Base-by-base conservation (phyloP, 1,284 basidiomycete genomes). In the Meira nashicola region DNA sequence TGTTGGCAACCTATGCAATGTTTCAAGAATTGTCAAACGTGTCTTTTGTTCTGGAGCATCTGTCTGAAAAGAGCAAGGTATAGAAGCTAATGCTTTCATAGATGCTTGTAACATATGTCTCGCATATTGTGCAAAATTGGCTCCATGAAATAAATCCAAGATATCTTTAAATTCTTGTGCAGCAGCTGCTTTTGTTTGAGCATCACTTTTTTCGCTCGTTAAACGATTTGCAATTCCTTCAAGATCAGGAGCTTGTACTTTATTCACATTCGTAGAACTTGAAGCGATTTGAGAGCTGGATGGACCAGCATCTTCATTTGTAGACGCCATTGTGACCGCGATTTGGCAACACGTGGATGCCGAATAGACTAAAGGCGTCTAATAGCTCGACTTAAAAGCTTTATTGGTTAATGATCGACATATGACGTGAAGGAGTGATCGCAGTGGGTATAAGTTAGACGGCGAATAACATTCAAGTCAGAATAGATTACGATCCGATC, bases 1-100 rank as follows among this genome's bases (percentile, higher is more conserved):
- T 56, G 87, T 84, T 1, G 92, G 92, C 12, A 97, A 83, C 25
- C 92, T 88, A 78, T 94, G 89, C 23, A 97, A 66, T 23, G 71
- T 70, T 58, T 76, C 73, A 47, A 77, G 63, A 25, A 76, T 51
- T 11, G 64, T 86, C n/a, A 85, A 85, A 33, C 88, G 80, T 39
- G 87, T 81, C 19, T 82, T 74, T 63, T 86, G 86, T 79, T 97
- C 94, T 15, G 84, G 78, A 14, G 85, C 84, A 64, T 92, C 89
- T 73, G 87, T 89, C 49, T 85, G 83, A 71, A 89, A 87, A 1
- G 89, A 85, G 21, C 87, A 85, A 66, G 89, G 87, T 54, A 87
- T 88, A 21, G 86, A 86, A 37, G 86, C 85, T 41, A 97, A 83
- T 28, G 92, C 83, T 64, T 89, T 86, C 40, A 91, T 83, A 54